Conservation (phyloP, 768 basidiomycete species). For the Postia placenta region DNA sequence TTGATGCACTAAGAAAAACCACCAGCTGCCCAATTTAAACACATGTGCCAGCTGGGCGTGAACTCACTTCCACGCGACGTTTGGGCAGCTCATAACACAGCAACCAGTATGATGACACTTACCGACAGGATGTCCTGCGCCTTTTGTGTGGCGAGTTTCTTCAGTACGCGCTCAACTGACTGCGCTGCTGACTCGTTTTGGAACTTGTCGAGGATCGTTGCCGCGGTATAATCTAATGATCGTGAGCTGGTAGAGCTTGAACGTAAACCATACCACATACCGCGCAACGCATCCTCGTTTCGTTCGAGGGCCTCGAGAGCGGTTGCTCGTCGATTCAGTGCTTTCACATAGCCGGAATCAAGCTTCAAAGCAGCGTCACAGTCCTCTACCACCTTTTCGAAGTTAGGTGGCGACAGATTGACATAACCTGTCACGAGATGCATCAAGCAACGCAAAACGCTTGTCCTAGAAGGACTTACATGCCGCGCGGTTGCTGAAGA, state of each 20-base stretch:
- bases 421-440: slow-evolving; percentile 61
- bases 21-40: no score
- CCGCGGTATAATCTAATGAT: slow-evolving; percentile 84
- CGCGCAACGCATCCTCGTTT: slow-evolving; percentile 73
- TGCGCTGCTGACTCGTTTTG: slow-evolving; percentile 71
- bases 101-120: no score
- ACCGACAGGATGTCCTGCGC: slow-evolving; percentile 69
- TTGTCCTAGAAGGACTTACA: slow-evolving; percentile 44
- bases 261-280: slow-evolving; percentile 33
- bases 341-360: slow-evolving; percentile 83
- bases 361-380: slow-evolving; percentile 85
- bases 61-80: no score
- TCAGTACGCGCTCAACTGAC: slow-evolving; percentile 89
- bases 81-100: no score
- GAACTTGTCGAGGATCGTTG: slow-evolving; percentile 92
- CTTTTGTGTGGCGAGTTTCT: slow-evolving; percentile 68
- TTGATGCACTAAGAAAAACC: no score
- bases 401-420: slow-evolving; percentile 81
- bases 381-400: slow-evolving; percentile 79
- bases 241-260: not conserved
- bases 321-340: slow-evolving; percentile 81
- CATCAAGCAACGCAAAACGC: not conserved
- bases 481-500: slow-evolving; percentile 95
- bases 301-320: slow-evolving; percentile 76
- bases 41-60: no score